Conservation (phyloP, 495 filamentous ascomycete species). For the Rhypophila decipiens region DNA sequence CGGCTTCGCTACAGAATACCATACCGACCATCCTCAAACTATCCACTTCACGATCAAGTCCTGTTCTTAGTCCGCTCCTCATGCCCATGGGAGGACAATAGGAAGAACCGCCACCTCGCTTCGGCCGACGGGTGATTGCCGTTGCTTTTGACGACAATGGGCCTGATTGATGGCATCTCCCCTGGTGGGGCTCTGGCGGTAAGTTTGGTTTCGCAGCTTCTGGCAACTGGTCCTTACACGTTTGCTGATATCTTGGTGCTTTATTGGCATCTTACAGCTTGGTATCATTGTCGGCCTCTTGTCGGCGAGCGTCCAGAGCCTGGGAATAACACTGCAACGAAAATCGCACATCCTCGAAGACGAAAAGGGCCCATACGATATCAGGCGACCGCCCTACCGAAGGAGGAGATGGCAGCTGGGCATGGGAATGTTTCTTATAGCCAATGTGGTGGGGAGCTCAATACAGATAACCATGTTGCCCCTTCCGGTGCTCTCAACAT, state of each 20-base stretch:
- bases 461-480: constrained; percentile 97
- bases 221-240: too few species aligned
- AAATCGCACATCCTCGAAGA: constrained; percentile 98
- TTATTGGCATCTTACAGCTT: constrained; percentile 47
- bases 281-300: constrained; percentile 88
- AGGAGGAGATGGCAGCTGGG: constrained; percentile 95
- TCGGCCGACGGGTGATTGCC: constrained; percentile 23
- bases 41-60: too few species aligned
- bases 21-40: too few species aligned
- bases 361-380: constrained; percentile 74
- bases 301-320: constrained; percentile 87
- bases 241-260: too few species aligned
- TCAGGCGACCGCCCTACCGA: constrained; percentile 78
- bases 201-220: constrained; percentile 27
- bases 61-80: neutral
- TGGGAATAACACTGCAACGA: constrained; percentile 95
- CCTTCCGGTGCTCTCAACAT: constrained; percentile 86
- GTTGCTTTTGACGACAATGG: constrained; percentile 45
- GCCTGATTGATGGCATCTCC: constrained; percentile 75
- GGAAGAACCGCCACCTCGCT: constrained; percentile 8
- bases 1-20: too few species aligned
- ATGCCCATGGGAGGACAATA: constrained; percentile 21
- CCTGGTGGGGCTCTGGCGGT: constrained; percentile 82
- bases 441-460: constrained; percentile 89
- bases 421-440: constrained; percentile 93